A percentile compares a stretch with the other conserved stretches of the same genome.
Evolutionary conservation across 2,329 filamentous ascomycete genomes (phyloP).

Genomic region (Raffaelea deltoideospora): DNA sequence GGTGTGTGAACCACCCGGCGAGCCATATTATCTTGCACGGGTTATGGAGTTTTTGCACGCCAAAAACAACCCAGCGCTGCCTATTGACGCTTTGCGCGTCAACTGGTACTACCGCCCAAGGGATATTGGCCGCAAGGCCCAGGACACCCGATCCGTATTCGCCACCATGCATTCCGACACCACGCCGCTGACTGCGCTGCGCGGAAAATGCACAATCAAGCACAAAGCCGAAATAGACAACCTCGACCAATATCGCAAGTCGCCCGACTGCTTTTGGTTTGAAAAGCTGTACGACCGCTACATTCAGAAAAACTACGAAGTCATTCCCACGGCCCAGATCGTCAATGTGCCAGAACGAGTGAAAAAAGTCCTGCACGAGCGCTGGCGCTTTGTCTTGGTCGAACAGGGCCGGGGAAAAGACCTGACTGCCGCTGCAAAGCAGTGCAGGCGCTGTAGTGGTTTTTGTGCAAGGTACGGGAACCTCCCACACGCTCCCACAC

Average conservation of each 20-base stretch:
- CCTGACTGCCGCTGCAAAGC: constrained; percentile 87
- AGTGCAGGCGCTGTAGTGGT: constrained; percentile 79
- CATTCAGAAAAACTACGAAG: constrained; percentile 94
- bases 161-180: constrained; percentile 98
- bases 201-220: constrained; percentile 82
- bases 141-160: constrained; percentile 82
- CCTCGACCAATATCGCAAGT: constrained; percentile 71
- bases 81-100: constrained; percentile 76
- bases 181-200: constrained; percentile 78
- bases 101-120: constrained; percentile 98
- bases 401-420: constrained; percentile 91
- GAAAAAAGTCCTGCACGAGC: constrained; percentile 87
- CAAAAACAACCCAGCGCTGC: constrained; percentile 55
- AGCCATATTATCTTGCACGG: constrained; percentile 92
- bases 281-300: constrained; percentile 97
- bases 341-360: constrained; percentile 93
- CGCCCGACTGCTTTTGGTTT: constrained; percentile 84
- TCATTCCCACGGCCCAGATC: constrained; percentile 80
- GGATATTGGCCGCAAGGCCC: constrained; percentile 83
- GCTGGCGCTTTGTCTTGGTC: constrained; percentile 92
- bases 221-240: constrained; percentile 77
- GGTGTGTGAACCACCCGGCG: constrained; percentile 90
- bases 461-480: constrained; percentile 76
- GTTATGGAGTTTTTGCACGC: constrained; percentile 95
- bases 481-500: neutral